Evolutionary conservation across 1,139 yeast genomes (phyloP).

Genomic region (Kurtzmaniella quercitrusa): DNA sequence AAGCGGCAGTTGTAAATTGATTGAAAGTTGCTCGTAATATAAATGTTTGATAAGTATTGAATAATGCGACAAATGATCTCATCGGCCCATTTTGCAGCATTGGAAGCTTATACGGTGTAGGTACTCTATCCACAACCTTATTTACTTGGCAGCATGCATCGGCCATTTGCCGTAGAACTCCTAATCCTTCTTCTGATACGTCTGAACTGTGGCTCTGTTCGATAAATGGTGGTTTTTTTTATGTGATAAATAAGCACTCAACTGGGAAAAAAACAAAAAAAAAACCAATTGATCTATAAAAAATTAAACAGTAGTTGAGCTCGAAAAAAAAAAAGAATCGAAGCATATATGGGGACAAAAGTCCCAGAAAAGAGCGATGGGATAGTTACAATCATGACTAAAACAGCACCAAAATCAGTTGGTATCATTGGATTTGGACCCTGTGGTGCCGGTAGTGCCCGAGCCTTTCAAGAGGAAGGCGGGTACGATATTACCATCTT

Average conservation of each 20-base stretch:
- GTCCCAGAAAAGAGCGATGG: background rate
- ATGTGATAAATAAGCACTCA: no score
- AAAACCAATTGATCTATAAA: no score
- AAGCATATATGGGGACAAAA: background rate
- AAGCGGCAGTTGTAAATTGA: no score
- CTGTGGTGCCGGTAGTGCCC: conserved; percentile 19
- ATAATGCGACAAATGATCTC: no score
- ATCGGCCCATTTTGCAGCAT: no score
- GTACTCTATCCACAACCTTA: no score
- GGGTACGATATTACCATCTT: conserved; percentile 20
- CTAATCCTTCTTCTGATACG: background rate
- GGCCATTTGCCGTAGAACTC: no score
- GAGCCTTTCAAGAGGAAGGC: conserved; percentile 9
- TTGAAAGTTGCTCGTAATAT: no score
- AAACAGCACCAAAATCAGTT: conserved; percentile 18
- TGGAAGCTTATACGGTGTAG: no score
- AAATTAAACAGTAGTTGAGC: no score
- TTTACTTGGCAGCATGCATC: background rate
- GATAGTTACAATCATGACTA: conserved; percentile 7
- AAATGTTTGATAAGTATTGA: no score
- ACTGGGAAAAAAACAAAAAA: no score
- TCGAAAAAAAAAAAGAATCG: background rate
- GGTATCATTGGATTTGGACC: conserved; percentile 71
- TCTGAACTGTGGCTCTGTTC: background rate
- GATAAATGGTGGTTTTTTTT: background rate